A percentile compares a stretch with the other conserved stretches of the same genome.
phyloP scores from a whole-genome alignment of 2,329 filamentous ascomycete genomes.

The Arthrobotrys megalospora region DNA sequence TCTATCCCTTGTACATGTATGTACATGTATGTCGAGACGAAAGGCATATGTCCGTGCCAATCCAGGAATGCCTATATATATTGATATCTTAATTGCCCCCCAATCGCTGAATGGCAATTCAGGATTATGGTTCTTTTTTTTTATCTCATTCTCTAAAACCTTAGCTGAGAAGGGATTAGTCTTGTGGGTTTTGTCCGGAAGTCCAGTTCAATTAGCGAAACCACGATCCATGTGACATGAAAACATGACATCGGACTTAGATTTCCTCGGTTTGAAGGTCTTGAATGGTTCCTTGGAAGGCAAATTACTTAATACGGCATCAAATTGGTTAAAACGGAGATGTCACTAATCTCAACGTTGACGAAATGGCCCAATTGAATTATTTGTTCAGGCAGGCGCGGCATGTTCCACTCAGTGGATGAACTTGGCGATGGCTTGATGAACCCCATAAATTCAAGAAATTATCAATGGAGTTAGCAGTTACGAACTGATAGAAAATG shows the following conservation, averaged over 20 bases:
- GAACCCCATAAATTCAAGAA: no score
- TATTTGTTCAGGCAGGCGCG: constrained; percentile 14
- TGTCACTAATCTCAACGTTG: no score
- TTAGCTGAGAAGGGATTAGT: constrained; percentile 1
- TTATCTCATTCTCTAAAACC: not conserved
- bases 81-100: not conserved
- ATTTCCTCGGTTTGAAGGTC: not conserved
- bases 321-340: no score
- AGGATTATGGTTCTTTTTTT: not conserved
- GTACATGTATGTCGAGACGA: constrained; percentile 12
- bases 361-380: not conserved
- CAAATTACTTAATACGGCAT: no score
- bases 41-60: constrained; percentile 8
- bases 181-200: not conserved
- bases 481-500: not conserved
- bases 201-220: not conserved
- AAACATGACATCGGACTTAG: not conserved
- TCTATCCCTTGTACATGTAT: not conserved
- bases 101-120: not conserved
- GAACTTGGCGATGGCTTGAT: no score
- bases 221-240: not conserved
- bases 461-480: not conserved
- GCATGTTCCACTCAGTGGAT: not conserved
- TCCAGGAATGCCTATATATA: not conserved
- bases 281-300: not conserved